A percentile compares a stretch with the other conserved stretches of the same genome.
Evolutionary conservation across 2,329 filamentous ascomycete species (phyloP).

Genomic region (Colletotrichum brevisporum): DNA sequence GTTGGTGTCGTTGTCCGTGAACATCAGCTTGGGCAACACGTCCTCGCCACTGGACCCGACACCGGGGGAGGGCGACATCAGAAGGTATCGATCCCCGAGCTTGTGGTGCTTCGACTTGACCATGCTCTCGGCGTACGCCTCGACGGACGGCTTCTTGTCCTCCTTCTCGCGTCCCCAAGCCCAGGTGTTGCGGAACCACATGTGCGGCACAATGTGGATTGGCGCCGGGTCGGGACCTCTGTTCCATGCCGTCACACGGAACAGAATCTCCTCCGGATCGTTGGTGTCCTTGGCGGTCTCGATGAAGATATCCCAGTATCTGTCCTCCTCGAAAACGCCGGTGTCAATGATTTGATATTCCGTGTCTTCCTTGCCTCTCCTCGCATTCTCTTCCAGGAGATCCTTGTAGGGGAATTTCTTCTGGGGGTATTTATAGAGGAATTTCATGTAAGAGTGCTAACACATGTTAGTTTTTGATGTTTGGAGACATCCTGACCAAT

Average conservation of each 20-base stretch:
- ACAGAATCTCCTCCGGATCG: conserved; percentile 90
- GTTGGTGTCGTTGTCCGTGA: conserved; percentile 97
- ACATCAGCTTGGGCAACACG: conserved; percentile 86
- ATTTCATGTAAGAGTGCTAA: conserved; percentile 97
- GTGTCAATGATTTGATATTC: conserved; percentile 96
- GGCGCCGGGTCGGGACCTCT: conserved; percentile 91
- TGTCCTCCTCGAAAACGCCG: conserved; percentile 86
- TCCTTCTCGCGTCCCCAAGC: conserved; percentile 86
- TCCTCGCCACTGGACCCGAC: conserved; percentile 84
- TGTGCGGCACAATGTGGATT: conserved; percentile 92
- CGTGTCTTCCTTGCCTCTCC: conserved; percentile 79
- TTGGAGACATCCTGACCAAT: conserved; percentile 50
- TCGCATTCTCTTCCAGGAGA: conserved; percentile 86
- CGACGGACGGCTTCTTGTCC: conserved; percentile 85
- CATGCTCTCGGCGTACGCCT: conserved; percentile 74
- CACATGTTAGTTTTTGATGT: too few relatives aligned
- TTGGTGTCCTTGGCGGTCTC: conserved; percentile 96
- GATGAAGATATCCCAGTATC: conserved; percentile 98
- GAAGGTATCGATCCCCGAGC: conserved; percentile 85
- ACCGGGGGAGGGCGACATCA: conserved; percentile 91
- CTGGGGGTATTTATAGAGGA: conserved; percentile 97
- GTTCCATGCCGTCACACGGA: conserved; percentile 97
- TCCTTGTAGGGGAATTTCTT: conserved; percentile 92
- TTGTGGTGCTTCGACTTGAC: conserved; percentile 84
- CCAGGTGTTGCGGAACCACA: conserved; percentile 99